Evolutionary conservation across 2,329 filamentous ascomycete species (phyloP), one percentile per base, ranked within the genome.

Genomic region (Calonectria hongkongensis): DNA sequence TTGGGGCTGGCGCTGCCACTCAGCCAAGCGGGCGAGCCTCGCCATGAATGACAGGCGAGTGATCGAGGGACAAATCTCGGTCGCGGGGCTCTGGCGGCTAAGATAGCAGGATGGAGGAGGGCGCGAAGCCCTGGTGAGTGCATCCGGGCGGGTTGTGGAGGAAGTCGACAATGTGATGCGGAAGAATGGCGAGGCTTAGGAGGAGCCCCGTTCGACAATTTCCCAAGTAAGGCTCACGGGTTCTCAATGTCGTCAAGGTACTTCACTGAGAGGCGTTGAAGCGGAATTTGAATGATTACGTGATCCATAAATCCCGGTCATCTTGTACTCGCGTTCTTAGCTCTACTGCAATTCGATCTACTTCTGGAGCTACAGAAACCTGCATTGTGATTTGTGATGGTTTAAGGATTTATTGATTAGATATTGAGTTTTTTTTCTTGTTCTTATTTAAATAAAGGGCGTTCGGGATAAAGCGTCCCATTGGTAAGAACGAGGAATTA

Each of bases 51-150:
- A 36, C 43, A 47, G 27, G 54, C 54, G 72, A 74, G 80, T 73
- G 75, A 76, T 78, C 72, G 77, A 66, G 47, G 75, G 58, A 58
- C 54, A 73, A 72, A 66, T 56, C 60, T 75, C 70, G 64, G 68
- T 68, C 73, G 78, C 63, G 76, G 76, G 68, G 73, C 77, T 78
- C 78, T 78, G 62, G 77, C 72, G 71, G 74, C 76, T 68, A 80
- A 73, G 70, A 78, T 74, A 58, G 78, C 75, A 66, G 79, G 79
- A 74, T 79, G 74, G 39, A 78, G 74, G 66, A 82, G 74, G 79
- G 80, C 79, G 69, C 79, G 80, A 74, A 77, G 74, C 75, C 80
- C 79, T 77, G 74, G 74, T 75, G 78, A 79, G 76, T 78, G 77
- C 82, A 83, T 83, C 74, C 82, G 79, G 74, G 71, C 80, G 79